Evolutionary conservation across 1,284 basidiomycete genomes (phyloP).

Genomic region (Lentinus polychrous): DNA sequence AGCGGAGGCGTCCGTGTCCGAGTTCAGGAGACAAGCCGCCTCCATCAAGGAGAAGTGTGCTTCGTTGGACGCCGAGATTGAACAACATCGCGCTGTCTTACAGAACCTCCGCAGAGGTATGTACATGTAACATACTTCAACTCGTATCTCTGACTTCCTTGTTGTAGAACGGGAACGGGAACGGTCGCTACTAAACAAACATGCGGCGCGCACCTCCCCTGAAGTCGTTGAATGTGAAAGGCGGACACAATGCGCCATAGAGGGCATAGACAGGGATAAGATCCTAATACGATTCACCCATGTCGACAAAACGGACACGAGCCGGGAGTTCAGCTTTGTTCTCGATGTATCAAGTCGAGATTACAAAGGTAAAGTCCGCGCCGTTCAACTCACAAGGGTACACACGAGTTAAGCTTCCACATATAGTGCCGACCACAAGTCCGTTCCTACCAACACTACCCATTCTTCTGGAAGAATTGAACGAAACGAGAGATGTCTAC

Average conservation of each 20-base stretch:
- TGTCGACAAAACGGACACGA: constrained; percentile 48
- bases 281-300: constrained; percentile 69
- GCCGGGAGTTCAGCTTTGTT: constrained; percentile 68
- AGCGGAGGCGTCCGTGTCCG: constrained; percentile 52
- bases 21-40: constrained; percentile 56
- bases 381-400: background rate
- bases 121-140: constrained; percentile 9
- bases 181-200: constrained; percentile 47
- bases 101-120: constrained; percentile 57
- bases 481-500: constrained; percentile 55
- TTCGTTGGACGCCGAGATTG: constrained; percentile 59
- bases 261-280: constrained; percentile 68
- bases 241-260: constrained; percentile 57
- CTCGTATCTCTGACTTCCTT: background rate
- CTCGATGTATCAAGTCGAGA: constrained; percentile 57
- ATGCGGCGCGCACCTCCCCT: constrained; percentile 47
- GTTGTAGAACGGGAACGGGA: constrained; percentile 62
- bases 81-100: constrained; percentile 54
- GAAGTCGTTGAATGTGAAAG: constrained; percentile 57
- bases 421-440: constrained; percentile 59
- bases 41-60: constrained; percentile 51
- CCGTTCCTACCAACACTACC: constrained; percentile 58
- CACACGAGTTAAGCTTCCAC: background rate
- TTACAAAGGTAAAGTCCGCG: constrained; percentile 58
- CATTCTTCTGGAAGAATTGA: constrained; percentile 56